These are phyloP conservation scores for Rostrohypoxylon terebratum DNA, from an alignment of 495 filamentous ascomycete species.

Conservation along the genomic window DNA sequence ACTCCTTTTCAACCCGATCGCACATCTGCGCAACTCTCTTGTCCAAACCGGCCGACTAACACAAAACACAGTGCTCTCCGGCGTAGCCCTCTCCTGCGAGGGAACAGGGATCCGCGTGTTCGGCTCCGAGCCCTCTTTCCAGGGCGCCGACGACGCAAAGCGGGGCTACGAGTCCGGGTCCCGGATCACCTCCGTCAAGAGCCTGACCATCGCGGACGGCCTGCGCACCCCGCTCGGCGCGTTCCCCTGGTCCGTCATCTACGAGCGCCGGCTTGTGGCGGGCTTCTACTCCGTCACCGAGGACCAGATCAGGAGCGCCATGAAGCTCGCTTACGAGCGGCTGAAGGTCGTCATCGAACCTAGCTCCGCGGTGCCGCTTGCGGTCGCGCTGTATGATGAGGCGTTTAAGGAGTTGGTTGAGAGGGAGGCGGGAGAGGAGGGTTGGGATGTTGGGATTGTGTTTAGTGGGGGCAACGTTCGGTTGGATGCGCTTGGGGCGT, in stretches of 20 bases:
- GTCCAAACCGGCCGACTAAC: slow-evolving; percentile 17
- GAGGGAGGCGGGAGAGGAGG: slow-evolving; percentile 74
- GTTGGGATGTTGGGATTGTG: slow-evolving; percentile 89
- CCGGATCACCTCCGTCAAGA: slow-evolving; percentile 74
- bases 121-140: slow-evolving; percentile 88
- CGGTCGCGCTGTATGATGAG: slow-evolving; percentile 85
- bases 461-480: slow-evolving; percentile 93
- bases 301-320: slow-evolving; percentile 80
- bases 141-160: slow-evolving; percentile 85
- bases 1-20: background rate
- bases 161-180: slow-evolving; percentile 71
- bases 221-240: slow-evolving; percentile 84
- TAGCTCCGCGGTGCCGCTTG: slow-evolving; percentile 85
- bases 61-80: slow-evolving; percentile 70
- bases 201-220: slow-evolving; percentile 90
- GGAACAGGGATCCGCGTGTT: slow-evolving; percentile 78
- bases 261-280: slow-evolving; percentile 72
- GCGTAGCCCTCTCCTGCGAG: slow-evolving; percentile 79
- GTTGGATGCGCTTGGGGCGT: slow-evolving; percentile 76
- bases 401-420: slow-evolving; percentile 80
- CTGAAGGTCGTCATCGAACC: slow-evolving; percentile 96
- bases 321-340: slow-evolving; percentile 84
- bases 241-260: slow-evolving; percentile 84
- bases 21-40: background rate
- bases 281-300: slow-evolving; percentile 85